A percentile compares a stretch with the other conserved stretches of the same genome.
Conservation (phyloP, 305 asterid genomes). For the Solanum aculeatissimum region DNA sequence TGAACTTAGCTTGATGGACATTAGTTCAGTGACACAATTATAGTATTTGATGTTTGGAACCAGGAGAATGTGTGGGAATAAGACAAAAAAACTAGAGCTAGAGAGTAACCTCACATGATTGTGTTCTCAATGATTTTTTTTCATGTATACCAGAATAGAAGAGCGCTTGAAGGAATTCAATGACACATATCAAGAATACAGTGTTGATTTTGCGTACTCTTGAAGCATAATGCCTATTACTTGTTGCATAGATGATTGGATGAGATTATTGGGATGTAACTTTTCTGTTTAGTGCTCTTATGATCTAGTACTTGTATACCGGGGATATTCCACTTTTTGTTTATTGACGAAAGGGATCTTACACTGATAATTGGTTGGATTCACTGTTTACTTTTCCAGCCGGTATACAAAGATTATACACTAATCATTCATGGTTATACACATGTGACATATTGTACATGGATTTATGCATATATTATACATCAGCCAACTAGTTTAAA, state of each 20-base stretch:
- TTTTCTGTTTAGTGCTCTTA: background rate
- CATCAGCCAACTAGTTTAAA: background rate
- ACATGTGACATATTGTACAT: background rate
- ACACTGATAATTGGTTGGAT: background rate
- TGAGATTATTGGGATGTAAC: background rate
- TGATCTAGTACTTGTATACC: background rate
- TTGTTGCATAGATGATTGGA: background rate
- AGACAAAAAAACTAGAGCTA: background rate
- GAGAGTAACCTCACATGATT: background rate
- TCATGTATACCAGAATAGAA: background rate
- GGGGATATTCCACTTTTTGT: background rate
- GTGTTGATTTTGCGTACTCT: background rate
- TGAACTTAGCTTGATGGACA: background rate
- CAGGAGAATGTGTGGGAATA: background rate
- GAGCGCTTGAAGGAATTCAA: background rate
- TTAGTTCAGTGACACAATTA: background rate
- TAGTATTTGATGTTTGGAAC: background rate
- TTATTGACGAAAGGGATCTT: background rate
- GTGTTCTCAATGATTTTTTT: background rate
- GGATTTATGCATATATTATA: background rate
- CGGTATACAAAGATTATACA: background rate
- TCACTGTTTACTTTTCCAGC: background rate
- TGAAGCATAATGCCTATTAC: background rate
- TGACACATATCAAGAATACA: background rate
- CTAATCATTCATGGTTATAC: background rate